Evolutionary conservation across 441 rosid species (phyloP).

Genomic region (Erodium texanum): DNA sequence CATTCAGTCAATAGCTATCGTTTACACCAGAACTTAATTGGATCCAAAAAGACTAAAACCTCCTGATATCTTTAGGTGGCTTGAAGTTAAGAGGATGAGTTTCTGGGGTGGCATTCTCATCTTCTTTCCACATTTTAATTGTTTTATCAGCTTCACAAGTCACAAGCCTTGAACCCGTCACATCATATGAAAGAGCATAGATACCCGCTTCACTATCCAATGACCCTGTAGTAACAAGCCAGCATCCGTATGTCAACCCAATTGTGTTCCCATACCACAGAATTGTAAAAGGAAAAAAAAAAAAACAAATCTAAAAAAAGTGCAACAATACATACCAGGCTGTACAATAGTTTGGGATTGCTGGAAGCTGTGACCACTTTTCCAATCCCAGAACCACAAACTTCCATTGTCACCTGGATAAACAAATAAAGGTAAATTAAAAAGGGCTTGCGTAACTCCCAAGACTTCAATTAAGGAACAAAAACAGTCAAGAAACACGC

Average conservation of each 20-base stretch:
- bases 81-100: conserved; percentile 87
- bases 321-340: conserved; percentile 46
- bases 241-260: no score
- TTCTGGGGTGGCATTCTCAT: conserved; percentile 79
- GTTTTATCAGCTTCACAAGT: conserved; percentile 94
- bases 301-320: no score
- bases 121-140: conserved; percentile 97
- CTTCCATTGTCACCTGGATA: conserved; percentile 90
- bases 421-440: conserved; percentile 2
- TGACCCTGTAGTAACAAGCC: no score
- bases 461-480: not conserved
- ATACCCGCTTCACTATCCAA: conserved; percentile 99
- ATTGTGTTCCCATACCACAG: no score
- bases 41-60: conserved; percentile 52
- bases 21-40: no score
- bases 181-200: conserved; percentile 65
- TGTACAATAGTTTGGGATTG: conserved; percentile 90
- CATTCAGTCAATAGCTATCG: no score
- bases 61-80: conserved; percentile 94
- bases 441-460: not conserved
- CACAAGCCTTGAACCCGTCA: conserved; percentile 73
- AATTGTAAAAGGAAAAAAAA: no score
- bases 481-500: not conserved
- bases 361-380: conserved; percentile 94
- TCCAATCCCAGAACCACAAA: conserved; percentile 99